phyloP scores from a whole-genome alignment of 2,329 filamentous ascomycete genomes.

The Thielaviopsis musarum region DNA sequence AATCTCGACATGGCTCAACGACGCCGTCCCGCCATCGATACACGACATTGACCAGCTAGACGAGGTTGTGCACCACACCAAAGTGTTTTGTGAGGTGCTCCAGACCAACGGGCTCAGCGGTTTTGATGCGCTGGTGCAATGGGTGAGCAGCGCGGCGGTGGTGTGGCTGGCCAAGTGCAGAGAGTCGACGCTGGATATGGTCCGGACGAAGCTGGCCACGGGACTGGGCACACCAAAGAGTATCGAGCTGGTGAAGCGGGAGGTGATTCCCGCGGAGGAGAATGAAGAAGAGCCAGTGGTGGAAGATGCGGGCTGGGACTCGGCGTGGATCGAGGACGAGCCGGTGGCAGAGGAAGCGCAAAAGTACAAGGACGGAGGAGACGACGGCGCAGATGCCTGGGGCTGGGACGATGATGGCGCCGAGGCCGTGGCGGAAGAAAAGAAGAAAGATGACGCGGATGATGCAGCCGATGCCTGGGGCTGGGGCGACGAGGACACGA shows the following conservation, averaged over 20 bases:
- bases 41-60: conserved; percentile 57
- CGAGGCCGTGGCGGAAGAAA: conserved; percentile 17
- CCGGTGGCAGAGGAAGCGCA: conserved; percentile 15
- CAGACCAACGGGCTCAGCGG: conserved; percentile 45
- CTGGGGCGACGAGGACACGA: conserved; percentile 56
- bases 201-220: conserved; percentile 49
- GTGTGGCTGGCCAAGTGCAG: conserved; percentile 77
- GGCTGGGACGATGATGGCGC: conserved; percentile 62
- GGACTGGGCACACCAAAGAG: conserved; percentile 48
- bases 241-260: conserved; percentile 74
- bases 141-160: conserved; percentile 63
- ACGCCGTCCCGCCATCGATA: conserved; percentile 59
- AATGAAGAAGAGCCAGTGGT: conserved; percentile 27
- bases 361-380: conserved; percentile 18
- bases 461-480: conserved; percentile 58
- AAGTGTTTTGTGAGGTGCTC: conserved; percentile 46
- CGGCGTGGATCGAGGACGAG: conserved; percentile 58
- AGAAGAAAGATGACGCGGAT: conserved; percentile 24
- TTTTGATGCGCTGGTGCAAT: conserved; percentile 50
- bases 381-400: conserved; percentile 52
- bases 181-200: conserved; percentile 59
- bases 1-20: conserved; percentile 57
- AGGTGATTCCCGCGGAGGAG: conserved; percentile 51
- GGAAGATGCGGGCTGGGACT: conserved; percentile 52
- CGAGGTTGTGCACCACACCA: conserved; percentile 45